Base-by-base conservation (phyloP, 805 yeast species). In the Metschnikowia henanensis region DNA sequence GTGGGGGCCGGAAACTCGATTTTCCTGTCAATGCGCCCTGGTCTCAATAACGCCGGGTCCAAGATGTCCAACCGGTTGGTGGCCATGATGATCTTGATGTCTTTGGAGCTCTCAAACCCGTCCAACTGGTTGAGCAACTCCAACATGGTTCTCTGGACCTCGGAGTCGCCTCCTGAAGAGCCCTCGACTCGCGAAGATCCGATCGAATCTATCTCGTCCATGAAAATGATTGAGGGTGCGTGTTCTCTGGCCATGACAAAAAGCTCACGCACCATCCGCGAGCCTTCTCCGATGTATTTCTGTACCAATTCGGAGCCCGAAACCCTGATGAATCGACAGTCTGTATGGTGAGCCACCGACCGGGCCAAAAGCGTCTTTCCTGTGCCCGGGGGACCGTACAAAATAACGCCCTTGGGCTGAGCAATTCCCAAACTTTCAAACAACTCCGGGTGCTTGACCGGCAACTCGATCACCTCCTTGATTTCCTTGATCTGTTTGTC, bases 341-440 rank as follows among this genome's bases (percentile, higher is more conserved):
- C 87, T 3, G 98, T 85, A 45, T 92, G 83, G 68, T 94, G 92
- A 10, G 99, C 99, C 36, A 94, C 99, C 0, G 99, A 99, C 68
- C 94, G 94, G 37, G 94, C 99, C 62, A 94, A 78, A 98, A 94
- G 91, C 18, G 99, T 94, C 67, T 94, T 94, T 59, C 99, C 99
- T 1, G 99, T 94, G 64, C 99, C 99, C 37, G 99, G 99, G 9
- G 99, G 98, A n/a, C 99, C 99, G 68, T 94, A 94, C 49, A 94
- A 74, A 55, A 94, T 70, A 23, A 94, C 99, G 58, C 99, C 99
- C 55, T 98, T 83, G 51, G 99, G 99, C 16, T 99, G 99, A 59
- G 94, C 98, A 53, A 94, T 91, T 70, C 99, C 99, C 60, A 94
- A 94, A 68, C 94, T 98, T 60, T 88, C 86, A 70, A 94, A 94